Conservation (phyloP, 225 moss, liverwort and hornwort genomes). For the Ulota crispa region DNA sequence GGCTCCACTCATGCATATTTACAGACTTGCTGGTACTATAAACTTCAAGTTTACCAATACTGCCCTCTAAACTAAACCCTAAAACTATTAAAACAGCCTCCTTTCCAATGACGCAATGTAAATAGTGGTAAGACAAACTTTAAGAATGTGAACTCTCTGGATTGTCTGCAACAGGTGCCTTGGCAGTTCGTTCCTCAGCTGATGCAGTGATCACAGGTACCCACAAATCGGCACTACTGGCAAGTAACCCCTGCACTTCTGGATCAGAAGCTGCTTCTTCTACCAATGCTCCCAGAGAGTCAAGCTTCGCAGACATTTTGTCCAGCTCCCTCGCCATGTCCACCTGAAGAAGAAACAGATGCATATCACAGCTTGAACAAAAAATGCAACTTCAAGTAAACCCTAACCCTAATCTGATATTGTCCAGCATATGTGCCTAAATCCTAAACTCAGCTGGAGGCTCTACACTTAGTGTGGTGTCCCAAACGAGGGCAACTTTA, state of each 20-base stretch:
- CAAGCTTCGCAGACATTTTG: slow-evolving; percentile 69
- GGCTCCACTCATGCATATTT: background rate
- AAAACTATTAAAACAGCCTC: background rate
- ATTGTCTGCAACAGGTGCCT: slow-evolving; percentile 33
- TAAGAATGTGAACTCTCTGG: slow-evolving; percentile 28
- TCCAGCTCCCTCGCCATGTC: slow-evolving; percentile 77
- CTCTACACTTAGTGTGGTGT: background rate
- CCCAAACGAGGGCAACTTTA: background rate
- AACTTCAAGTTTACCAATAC: background rate
- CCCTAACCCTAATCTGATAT: background rate
- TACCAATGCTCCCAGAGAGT: slow-evolving; percentile 65
- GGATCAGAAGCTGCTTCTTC: slow-evolving; percentile 70
- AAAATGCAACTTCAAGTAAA: background rate
- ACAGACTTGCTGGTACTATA: background rate
- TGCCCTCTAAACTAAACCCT: background rate
- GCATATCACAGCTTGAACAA: background rate
- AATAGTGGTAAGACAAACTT: background rate
- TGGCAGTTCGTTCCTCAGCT: slow-evolving; percentile 68
- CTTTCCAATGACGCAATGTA: background rate
- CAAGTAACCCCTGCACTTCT: slow-evolving; percentile 62
- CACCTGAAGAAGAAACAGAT: slow-evolving; percentile 33
- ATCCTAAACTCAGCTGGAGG: background rate
- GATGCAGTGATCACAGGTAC: slow-evolving; percentile 82
- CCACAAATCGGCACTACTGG: slow-evolving; percentile 68
- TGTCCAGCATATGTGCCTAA: background rate